Evolutionary conservation across 2,329 filamentous ascomycete species (phyloP), one percentile per base, ranked within the genome.

Genomic region (Chaetomium olivaceum): DNA sequence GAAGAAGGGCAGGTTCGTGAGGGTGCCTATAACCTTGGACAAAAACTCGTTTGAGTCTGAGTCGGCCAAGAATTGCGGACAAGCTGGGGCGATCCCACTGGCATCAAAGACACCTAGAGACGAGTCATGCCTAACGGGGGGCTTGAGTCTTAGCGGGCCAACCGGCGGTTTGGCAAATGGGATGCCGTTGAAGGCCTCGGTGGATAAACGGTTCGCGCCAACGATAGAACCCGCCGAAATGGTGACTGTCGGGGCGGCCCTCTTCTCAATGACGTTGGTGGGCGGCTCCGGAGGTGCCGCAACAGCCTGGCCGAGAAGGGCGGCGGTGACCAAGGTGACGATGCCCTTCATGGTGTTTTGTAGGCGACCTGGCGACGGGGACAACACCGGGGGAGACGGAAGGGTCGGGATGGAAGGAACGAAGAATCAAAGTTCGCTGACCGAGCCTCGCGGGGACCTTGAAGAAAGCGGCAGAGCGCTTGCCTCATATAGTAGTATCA

Each of bases 131-230:
- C 83, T 80, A 72, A 87, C 82, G 0, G 91, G 91, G 7, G 89
- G 88, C 73, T 85, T 88, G 39, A 95, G 83, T 19, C 91, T 87
- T 27, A 92, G 79, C 3, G 80, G 75, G 0, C 89, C 90, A 0
- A 85, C 81, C 0, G 91, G 91, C 1, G 90, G 83, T 67, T 91
- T 80, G 2, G 91, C 90, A 73, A 88, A 95, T 3, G 91, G 91
- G 63, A 95, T 91, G 25, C 88, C 90, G 63, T 84, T 87, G 79
- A 91, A 93, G 29, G 81, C 85, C 64, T 94, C 91, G 23, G 92
- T 82, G 29, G 77, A 76, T 2, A 74, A 71, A 2, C 76, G 66
- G n/a, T 73, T 66, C 70, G 77, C 63, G 46, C 87, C 87, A 51
- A 83, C 74, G 39, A 91, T 77, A 4, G 83, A 89, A 46, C 85